Evolutionary conservation across 805 yeast genomes (phyloP), one percentile per base, ranked within the genome.

Genomic region (Kazachstania taianensis): DNA sequence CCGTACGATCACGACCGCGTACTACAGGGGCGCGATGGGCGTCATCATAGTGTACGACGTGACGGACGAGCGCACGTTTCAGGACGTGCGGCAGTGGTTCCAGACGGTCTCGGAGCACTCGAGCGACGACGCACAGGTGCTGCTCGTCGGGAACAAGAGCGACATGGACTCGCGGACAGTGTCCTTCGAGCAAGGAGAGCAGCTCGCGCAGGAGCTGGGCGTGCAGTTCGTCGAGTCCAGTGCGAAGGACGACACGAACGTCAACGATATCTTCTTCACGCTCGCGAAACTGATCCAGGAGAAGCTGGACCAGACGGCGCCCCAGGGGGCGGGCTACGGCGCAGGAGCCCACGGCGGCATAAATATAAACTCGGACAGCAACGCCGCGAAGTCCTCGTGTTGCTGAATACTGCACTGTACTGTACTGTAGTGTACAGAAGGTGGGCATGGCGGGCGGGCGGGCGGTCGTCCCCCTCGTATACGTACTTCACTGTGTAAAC

Each of bases 31-130:
- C 38, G 92, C 94, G 37, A 78, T 80, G 77, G 94, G 94, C 42
- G 81, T 81, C 50, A 77, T 81, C 32, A 69, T 81, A 50, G 85
- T 81, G 22, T 81, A 81, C 57, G 94, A 81, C 58, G 87, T 81
- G 30, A 77, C 85, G 13, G 89, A 81, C 55, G 89, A 86, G 54
- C 78, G 87, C 59, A 82, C 96, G 22, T 92, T 89, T 65, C 83
- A 80, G 52, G 83, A 86, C 56, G 83, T 89, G 42, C 83, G 83
- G 57, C 83, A 82, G 52, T 92, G 98, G 98, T 84, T 75, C 65
- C 77, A 81, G 51, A 87, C 96, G 14, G 96, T 89, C 33, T 81
- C 85, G 57, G 95, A 87, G 59, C 96, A 89, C 52, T 97, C 97
- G 28, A 82, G 81, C 51, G 96, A 86, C 45, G 95, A 87, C 53